Evolutionary conservation across 495 filamentous ascomycete species (phyloP), one percentile per base, ranked within the genome.

Genomic region (Aspergillus egyptiacus): DNA sequence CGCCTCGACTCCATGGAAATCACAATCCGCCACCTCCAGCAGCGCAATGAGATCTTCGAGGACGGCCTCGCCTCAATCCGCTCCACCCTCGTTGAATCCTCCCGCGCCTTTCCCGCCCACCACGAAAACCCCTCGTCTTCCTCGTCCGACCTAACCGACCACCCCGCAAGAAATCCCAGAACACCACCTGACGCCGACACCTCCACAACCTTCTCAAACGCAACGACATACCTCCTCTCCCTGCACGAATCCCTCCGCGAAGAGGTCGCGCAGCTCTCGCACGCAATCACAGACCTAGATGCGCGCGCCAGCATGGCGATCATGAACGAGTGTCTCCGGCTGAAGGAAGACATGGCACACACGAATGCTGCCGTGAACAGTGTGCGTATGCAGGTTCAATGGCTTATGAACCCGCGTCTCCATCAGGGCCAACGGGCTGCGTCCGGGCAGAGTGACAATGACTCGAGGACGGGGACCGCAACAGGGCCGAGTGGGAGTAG

Each of bases 181-280:
- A 3, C 33, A 51, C 19, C 46, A 42, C 20, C 46, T 56, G 33
- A 46, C 19, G 15, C 39, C 20, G 59, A 62, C 11, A 22, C 35
- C 14, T 62, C 66, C 13, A 59, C 57, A 35, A 37, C 58, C 33
- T 60, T 67, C 14, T 64, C 70, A 7, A 68, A 65, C 32, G 62
- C 68, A 30, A 71, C 76, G 2, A 76, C 80, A 23, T 83, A 85
- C 52, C 71, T 87, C 0, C 73, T 87, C 14, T 80, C 77, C 6
- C 76, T 85, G 18, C 83, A 85, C 47, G 83, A 87, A 49, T 80
- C 80, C 35, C 74, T 87, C 15, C 77, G 84, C 1, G 74, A 81
- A 19, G 83, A 87, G 55, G 73, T 87, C 33, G 67, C 63, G 19
- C 74, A 80, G 34, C 60, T 86, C 39, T 76, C 74, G 0, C 74